Base-by-base conservation (phyloP, 805 yeast genomes). In the Candida sonorensis region DNA sequence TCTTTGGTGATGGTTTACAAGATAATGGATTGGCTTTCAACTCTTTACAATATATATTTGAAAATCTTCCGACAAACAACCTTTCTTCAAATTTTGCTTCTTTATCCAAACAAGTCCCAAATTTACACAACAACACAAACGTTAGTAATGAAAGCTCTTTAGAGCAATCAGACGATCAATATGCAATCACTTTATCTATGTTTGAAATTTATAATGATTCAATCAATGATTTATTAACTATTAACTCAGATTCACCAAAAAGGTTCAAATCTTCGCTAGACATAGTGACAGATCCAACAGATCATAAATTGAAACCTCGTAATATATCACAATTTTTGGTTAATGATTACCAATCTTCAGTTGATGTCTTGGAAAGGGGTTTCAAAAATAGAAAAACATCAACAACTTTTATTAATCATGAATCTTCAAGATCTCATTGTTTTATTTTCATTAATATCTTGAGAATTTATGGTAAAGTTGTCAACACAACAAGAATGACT, bases 351-450 rank as follows among this genome's bases (percentile, higher is more conserved):
- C 57, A 59, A 8, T 61, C 62, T 20, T 67, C 74, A 0, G 48
- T 46, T 33, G 37, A 51, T 4, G 49, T 64, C 3, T 37, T 73
- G n/a, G 56, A 57, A 12, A 48, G 51, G 26, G 72, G 71, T 7
- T 50, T 64, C 15, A 42, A 48, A 17, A 48, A 37, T 23, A 44
- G 64, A 30, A 55, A 71, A 30, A 61, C 68, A 4, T 57, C 62
- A 20, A 40, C 67, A 4, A 73, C 77, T 0, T 62, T 56, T 25
- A 47, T 67, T 35, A 71, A 72, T 42, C 39, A 41, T 7, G 53
- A 52, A 7, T 67, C 75, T 5, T 66, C 75, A 7, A 59, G 77
- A 38, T 71, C 77, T 1, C 78, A 72, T 42, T 62, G 72, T n/a
- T 68, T 73, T 41, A 53, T 66, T 3, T 61, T 64, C 33, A 55